Evolutionary conservation across 108 stramenopile genomes (phyloP), one percentile per base, ranked within the genome.

Genomic region (Cyclotella choctawhatcheeana): DNA sequence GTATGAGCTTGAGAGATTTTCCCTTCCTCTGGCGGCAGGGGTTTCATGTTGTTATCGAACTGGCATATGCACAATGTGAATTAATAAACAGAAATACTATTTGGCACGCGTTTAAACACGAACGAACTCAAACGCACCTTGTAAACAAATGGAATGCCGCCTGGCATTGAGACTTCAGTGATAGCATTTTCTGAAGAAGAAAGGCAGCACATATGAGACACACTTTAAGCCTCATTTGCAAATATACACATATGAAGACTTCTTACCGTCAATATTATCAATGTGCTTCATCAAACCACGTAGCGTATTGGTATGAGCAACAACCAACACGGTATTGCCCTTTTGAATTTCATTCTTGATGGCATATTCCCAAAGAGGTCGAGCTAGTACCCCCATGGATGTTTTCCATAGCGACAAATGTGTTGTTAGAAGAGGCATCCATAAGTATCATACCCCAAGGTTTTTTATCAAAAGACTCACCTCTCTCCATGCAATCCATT

Each of bases 251-350:
- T n/a, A n/a, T n/a, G n/a, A n/a, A n/a, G n/a, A n/a, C n/a, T n/a
- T n/a, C 58, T 37, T 26, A 59, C 58, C 58, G 35, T 59, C 58
- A 59, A 60, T 56, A 76, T 71, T 61, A 60, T 91, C 89, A 48
- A 91, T 79, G 51, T 82, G 77, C 75, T 84, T 85, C 48, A 91
- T 76, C 37, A 95, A 65, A 7, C 88, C 88, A 20, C 94, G 82
- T 5, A 95, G 67, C 5, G 83, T 75, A 71, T 95, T 91, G 14
- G 85, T 77, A 79, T 95, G 94, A 1, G 87, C 94, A 35, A 91
- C 88, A 2, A 95, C 86, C 45, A 93, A 48, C 0, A 95, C 92
- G 44, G 79, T 91, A 35, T 84, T 81, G 7, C 94, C 94, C 31
- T 60, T 59, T 3, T 66, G 30, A 32, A 93, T 66, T 58, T 87